A percentile compares a stretch with the other conserved stretches of the same genome.
Evolutionary conservation across 257 asterid genomes (phyloP).

Genomic region (Solanum verrucosum): DNA sequence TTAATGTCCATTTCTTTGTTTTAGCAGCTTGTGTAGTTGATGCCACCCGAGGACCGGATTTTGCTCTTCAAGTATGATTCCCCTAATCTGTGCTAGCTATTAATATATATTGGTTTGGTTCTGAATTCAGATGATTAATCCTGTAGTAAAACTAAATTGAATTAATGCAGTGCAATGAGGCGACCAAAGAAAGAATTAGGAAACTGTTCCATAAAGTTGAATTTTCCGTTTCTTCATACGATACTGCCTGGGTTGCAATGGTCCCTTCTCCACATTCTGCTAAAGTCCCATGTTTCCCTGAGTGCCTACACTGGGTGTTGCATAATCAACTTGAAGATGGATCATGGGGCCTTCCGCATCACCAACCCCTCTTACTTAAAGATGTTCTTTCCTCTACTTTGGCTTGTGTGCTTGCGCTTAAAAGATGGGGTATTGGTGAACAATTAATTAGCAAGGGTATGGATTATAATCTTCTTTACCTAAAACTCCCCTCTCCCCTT

Average conservation of each 20-base stretch:
- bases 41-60: constrained; percentile 14
- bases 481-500: neutral
- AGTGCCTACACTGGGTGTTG: constrained; percentile 62
- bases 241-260: constrained; percentile 99
- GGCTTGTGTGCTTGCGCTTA: constrained; percentile 84
- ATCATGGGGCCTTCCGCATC: constrained; percentile 86
- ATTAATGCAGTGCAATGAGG: constrained; percentile 34
- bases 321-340: constrained; percentile 74
- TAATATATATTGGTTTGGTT: neutral
- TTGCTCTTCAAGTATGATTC: constrained; percentile 15
- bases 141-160: constrained; percentile 5
- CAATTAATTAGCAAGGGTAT: constrained; percentile 48
- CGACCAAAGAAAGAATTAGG: constrained; percentile 45
- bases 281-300: constrained; percentile 57
- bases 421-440: constrained; percentile 70
- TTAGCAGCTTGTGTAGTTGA: constrained; percentile 34
- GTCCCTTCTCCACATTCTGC: constrained; percentile 73
- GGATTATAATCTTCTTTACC: neutral
- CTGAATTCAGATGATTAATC: neutral
- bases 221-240: constrained; percentile 68
- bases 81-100: neutral
- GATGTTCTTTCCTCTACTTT: constrained; percentile 74
- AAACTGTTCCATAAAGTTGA: constrained; percentile 40
- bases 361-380: constrained; percentile 40
- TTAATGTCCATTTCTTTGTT: neutral